Percentiles rank a stretch among this genome's conserved stretches.
These are phyloP conservation scores for Ascochyta pisi DNA, from an alignment of 2,329 filamentous ascomycete genomes.

Conservation along the genomic window DNA sequence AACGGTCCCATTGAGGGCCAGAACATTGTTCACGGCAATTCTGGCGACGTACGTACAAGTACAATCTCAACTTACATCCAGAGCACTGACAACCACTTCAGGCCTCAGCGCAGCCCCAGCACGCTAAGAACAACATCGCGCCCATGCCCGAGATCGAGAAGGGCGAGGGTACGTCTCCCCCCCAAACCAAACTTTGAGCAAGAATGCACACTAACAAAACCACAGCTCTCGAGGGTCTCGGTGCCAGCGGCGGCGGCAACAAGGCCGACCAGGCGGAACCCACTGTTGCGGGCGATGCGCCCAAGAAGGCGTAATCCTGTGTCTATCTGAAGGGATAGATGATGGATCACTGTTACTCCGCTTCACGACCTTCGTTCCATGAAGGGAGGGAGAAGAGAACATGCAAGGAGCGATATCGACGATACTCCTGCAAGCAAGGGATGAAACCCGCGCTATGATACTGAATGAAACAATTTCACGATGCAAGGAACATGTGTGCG, in stretches of 20 bases:
- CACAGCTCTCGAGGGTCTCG: constrained; percentile 15
- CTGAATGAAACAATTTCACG: constrained; percentile 4
- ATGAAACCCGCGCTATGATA: constrained; percentile 12
- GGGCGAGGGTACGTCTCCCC: constrained; percentile 40
- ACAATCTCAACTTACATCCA: constrained; percentile 4
- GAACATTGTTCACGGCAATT: constrained; percentile 48
- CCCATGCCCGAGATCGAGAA: constrained; percentile 49
- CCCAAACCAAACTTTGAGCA: background rate
- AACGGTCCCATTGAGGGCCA: constrained; percentile 50
- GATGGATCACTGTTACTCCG: background rate
- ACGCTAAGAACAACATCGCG: constrained; percentile 49
- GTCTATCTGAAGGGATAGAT: background rate
- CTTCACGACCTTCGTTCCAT: background rate
- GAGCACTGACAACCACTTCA: constrained; percentile 15
- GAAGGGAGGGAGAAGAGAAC: background rate
- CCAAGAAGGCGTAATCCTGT: constrained; percentile 9
- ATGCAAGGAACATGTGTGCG: constrained; percentile 2
- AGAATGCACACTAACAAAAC: constrained; percentile 1
- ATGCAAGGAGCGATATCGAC: constrained; percentile 22
- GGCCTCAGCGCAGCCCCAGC: constrained; percentile 35
- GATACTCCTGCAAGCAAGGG: constrained; percentile 20
- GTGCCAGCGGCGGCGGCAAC: constrained; percentile 19
- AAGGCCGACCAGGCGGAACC: constrained; percentile 17
- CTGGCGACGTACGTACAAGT: constrained; percentile 41
- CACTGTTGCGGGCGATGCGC: constrained; percentile 12